Percentiles rank a stretch among this genome's conserved stretches.
Evolutionary conservation across 2,329 filamentous ascomycete species (phyloP).

Genomic region (Lachnellula cervina): DNA sequence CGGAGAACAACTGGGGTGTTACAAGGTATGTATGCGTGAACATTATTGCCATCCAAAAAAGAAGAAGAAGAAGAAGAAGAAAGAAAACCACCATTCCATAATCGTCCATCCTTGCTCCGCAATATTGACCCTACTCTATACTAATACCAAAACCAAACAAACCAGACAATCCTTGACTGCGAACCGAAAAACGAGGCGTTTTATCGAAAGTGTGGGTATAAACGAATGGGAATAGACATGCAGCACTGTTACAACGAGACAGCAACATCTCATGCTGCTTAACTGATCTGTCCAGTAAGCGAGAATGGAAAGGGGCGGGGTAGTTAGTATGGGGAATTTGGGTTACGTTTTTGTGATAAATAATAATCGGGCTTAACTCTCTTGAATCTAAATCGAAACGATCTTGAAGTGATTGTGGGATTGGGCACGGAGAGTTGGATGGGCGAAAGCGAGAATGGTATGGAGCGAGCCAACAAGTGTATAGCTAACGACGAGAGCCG

Average conservation of each 20-base stretch:
- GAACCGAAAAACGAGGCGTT: conserved; percentile 93
- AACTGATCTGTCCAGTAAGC: background rate
- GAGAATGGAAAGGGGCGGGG: too few species aligned
- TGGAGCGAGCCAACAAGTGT: conserved; percentile 40
- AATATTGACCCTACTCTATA: too few species aligned
- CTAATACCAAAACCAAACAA: background rate
- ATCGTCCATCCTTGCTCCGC: too few species aligned
- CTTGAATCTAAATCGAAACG: conserved; percentile 16
- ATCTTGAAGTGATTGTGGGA: conserved; percentile 52
- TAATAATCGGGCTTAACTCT: too few species aligned
- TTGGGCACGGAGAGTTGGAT: conserved; percentile 44
- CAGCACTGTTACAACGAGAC: conserved; percentile 70
- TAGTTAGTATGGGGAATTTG: too few species aligned
- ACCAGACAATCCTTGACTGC: conserved; percentile 85
- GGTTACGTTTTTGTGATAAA: too few species aligned
- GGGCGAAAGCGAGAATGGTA: conserved; percentile 43
- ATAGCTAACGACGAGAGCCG: conserved; percentile 24
- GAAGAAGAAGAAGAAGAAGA: background rate
- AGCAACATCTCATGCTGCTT: conserved; percentile 11
- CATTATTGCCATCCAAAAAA: background rate
- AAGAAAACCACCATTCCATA: too few species aligned
- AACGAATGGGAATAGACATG: conserved; percentile 89
- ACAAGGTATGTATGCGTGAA: conserved; percentile 50
- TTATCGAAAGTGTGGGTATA: conserved; percentile 76
- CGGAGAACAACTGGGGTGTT: conserved; percentile 82